These are phyloP conservation scores for Xerocomus spinulosus DNA, from an alignment of 768 basidiomycete species.

Conservation along the genomic window DNA sequence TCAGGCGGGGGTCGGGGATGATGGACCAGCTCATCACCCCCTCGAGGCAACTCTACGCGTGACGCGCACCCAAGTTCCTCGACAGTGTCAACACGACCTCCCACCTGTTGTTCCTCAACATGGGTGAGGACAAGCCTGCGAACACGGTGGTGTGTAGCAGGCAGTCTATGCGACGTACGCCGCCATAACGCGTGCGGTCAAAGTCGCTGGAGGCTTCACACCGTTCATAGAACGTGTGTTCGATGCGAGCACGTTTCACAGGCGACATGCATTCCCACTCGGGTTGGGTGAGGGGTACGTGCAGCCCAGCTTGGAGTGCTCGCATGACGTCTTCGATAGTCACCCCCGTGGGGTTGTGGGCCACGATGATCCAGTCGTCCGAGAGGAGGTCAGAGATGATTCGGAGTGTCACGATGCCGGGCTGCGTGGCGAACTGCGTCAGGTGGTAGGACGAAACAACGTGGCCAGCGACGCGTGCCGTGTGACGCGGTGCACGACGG, in stretches of 20 bases:
- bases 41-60: neutral
- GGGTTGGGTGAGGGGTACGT: constrained; percentile 32
- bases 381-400: constrained; percentile 46
- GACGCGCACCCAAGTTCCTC: constrained; percentile 25
- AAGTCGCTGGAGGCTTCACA: constrained; percentile 39
- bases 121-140: constrained; percentile 45
- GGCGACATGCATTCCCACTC: constrained; percentile 43
- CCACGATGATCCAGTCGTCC: constrained; percentile 39
- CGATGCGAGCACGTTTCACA: constrained; percentile 42
- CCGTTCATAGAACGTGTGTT: constrained; percentile 40
- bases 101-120: constrained; percentile 36
- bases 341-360: constrained; percentile 41
- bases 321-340: constrained; percentile 50
- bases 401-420: constrained; percentile 35
- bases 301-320: constrained; percentile 40
- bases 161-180: constrained; percentile 47
- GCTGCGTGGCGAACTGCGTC: constrained; percentile 40
- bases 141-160: constrained; percentile 46
- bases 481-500: constrained; percentile 36
- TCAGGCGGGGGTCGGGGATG: neutral
- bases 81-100: constrained; percentile 43
- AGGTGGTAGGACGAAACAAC: constrained; percentile 26
- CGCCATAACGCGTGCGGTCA: constrained; percentile 32
- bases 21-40: neutral
- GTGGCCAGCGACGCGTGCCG: constrained; percentile 12